phyloP scores from a whole-genome alignment of 2,329 filamentous ascomycete genomes.

The Mariannaea sp. region DNA sequence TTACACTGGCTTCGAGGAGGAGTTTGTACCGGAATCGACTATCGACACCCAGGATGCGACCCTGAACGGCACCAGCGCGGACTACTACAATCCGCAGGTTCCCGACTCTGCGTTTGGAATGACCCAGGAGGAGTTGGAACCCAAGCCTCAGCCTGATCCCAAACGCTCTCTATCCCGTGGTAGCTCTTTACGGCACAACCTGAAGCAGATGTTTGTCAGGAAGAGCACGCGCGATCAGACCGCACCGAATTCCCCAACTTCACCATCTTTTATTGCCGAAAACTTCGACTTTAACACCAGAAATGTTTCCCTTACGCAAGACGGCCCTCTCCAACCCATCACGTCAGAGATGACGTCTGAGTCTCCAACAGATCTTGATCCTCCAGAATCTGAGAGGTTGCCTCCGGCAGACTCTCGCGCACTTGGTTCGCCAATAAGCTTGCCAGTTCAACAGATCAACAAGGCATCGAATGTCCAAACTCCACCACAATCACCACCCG shows the following conservation, averaged over 20 bases:
- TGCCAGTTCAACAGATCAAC: slow-evolving; percentile 16
- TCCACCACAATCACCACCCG: slow-evolving; percentile 36
- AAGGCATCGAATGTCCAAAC: slow-evolving; percentile 29
- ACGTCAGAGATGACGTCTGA: slow-evolving; percentile 34
- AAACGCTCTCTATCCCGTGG: slow-evolving; percentile 39
- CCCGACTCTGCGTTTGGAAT: slow-evolving; percentile 50
- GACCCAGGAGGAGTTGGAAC: slow-evolving; percentile 33
- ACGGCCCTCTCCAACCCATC: slow-evolving; percentile 30
- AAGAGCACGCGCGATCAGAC: slow-evolving; percentile 42
- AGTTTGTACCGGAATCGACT: slow-evolving; percentile 38
- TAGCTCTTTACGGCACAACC: slow-evolving; percentile 44
- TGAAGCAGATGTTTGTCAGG: slow-evolving; percentile 45
- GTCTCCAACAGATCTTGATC: slow-evolving; percentile 40
- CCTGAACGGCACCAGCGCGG: slow-evolving; percentile 45
- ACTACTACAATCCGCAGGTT: slow-evolving; percentile 49
- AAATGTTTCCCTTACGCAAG: slow-evolving; percentile 17
- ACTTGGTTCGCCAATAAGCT: slow-evolving; percentile 32
- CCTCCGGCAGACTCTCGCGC: slow-evolving; percentile 23
- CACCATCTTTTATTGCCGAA: slow-evolving; percentile 23
- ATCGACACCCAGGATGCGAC: slow-evolving; percentile 39
- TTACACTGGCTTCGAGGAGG: slow-evolving; percentile 31
- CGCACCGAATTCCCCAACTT: slow-evolving; percentile 34
- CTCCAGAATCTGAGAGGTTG: slow-evolving; percentile 22
- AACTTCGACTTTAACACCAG: slow-evolving; percentile 19
- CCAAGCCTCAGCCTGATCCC: slow-evolving; percentile 25